These are phyloP conservation scores for Dunaliella primolecta DNA, from an alignment of 139 green algal species.

Conservation along the genomic window DNA sequence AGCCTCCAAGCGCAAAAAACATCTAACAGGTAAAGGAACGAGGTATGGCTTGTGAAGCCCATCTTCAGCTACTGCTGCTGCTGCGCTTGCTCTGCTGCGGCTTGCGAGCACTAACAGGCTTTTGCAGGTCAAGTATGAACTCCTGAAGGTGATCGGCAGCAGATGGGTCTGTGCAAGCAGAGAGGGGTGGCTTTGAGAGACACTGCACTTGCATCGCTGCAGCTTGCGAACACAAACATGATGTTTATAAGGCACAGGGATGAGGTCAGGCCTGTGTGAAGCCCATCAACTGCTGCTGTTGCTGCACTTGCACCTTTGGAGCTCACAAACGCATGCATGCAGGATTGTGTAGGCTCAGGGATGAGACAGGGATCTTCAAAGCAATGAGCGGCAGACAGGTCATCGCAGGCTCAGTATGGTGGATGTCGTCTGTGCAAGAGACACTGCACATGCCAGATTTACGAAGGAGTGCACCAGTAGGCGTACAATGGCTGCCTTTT, in stretches of 20 bases:
- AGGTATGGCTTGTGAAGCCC: background rate
- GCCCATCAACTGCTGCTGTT: conserved; percentile 23
- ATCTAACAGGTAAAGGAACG: background rate
- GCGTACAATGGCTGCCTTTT: too few species aligned
- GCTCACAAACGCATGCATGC: background rate
- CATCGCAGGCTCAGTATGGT: too few species aligned
- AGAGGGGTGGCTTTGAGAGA: too few species aligned
- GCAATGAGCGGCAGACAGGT: background rate
- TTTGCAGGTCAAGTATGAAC: too few species aligned
- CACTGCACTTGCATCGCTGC: conserved; percentile 17
- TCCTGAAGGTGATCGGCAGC: background rate
- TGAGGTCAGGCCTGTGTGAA: background rate
- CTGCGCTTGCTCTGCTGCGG: conserved; percentile 1
- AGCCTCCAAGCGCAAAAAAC: background rate
- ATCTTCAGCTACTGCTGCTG: conserved; percentile 17
- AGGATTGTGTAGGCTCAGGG: background rate
- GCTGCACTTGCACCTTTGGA: conserved; percentile 4
- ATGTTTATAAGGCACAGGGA: background rate
- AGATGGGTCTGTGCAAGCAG: too few species aligned
- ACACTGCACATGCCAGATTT: too few species aligned
- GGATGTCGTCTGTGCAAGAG: too few species aligned
- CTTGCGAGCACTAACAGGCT: background rate
- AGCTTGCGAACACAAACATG: background rate
- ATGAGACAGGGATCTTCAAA: background rate
- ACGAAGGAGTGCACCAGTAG: too few species aligned